phyloP scores from a whole-genome alignment of 2,329 filamentous ascomycete species.

The Thielaviopsis euricoi region DNA sequence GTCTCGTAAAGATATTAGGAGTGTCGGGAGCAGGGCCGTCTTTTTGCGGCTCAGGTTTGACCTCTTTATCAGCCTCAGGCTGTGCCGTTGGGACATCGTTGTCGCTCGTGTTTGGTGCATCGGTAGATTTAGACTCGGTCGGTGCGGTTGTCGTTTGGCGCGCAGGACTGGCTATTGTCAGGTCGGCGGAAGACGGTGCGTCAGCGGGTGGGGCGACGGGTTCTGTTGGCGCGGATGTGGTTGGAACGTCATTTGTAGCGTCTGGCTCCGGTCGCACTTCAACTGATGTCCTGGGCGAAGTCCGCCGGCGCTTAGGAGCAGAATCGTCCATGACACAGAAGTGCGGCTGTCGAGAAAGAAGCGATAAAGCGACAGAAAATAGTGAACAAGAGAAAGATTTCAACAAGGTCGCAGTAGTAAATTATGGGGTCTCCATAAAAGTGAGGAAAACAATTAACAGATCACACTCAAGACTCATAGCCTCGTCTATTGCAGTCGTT shows the following conservation, averaged over 20 bases:
- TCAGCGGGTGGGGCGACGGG: conserved; percentile 19
- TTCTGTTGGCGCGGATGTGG: conserved; percentile 16
- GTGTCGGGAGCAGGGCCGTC: too few relatives aligned
- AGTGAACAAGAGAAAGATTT: background rate
- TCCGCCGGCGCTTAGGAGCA: conserved; percentile 47
- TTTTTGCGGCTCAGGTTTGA: background rate
- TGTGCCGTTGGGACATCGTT: background rate
- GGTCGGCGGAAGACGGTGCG: conserved; percentile 45
- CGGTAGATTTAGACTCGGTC: conserved; percentile 8
- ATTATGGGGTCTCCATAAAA: background rate
- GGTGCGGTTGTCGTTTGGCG: conserved; percentile 18
- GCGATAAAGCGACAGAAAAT: background rate
- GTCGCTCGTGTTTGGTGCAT: background rate
- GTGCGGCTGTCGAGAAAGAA: background rate
- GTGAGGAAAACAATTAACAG: background rate
- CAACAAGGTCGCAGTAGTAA: background rate
- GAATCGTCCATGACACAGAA: conserved; percentile 31
- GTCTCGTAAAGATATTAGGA: background rate
- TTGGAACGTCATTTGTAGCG: background rate
- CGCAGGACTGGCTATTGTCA: conserved; percentile 46
- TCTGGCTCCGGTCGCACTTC: conserved; percentile 15
- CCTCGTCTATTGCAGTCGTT: background rate
- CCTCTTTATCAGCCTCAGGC: background rate
- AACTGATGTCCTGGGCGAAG: conserved; percentile 34
- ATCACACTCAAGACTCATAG: background rate